phyloP scores from a whole-genome alignment of 1,284 basidiomycete species.

The Inonotus hispidus region DNA sequence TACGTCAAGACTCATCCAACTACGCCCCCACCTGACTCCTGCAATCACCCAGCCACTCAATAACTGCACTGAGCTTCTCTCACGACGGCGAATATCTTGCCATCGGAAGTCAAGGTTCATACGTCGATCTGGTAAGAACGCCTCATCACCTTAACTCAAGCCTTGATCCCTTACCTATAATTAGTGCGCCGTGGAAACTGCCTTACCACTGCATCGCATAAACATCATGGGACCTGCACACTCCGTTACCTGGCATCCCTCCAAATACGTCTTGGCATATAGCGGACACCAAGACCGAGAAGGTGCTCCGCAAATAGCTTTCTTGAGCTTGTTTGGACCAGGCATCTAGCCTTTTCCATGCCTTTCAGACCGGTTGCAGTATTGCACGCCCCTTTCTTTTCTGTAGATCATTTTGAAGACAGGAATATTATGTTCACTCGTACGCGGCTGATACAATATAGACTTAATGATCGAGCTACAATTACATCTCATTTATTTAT shows the following conservation, averaged over 20 bases:
- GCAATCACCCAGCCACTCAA: conserved; percentile 46
- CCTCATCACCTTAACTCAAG: not conserved
- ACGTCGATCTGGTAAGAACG: conserved; percentile 64
- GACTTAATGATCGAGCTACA: not conserved
- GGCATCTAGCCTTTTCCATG: conserved; percentile 27
- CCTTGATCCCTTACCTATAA: not conserved
- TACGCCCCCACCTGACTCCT: not conserved
- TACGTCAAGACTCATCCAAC: conserved; percentile 20
- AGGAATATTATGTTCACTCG: not conserved
- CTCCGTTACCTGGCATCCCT: conserved; percentile 75
- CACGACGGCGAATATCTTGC: conserved; percentile 76
- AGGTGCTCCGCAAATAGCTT: conserved; percentile 55
- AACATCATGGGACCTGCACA: conserved; percentile 58
- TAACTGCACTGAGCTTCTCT: conserved; percentile 75
- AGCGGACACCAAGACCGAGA: conserved; percentile 69
- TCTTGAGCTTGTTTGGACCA: conserved; percentile 66
- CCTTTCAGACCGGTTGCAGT: too few species aligned
- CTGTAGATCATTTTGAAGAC: not conserved
- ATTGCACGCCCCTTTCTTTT: too few species aligned
- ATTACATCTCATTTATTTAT: not conserved
- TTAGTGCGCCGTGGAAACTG: conserved; percentile 72
- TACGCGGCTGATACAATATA: not conserved
- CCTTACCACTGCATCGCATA: conserved; percentile 61
- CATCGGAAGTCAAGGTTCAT: conserved; percentile 62
- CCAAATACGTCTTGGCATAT: conserved; percentile 69